Evolutionary conservation across 2,329 filamentous ascomycete genomes (phyloP).

Genomic region (Aspergillus sp.): DNA sequence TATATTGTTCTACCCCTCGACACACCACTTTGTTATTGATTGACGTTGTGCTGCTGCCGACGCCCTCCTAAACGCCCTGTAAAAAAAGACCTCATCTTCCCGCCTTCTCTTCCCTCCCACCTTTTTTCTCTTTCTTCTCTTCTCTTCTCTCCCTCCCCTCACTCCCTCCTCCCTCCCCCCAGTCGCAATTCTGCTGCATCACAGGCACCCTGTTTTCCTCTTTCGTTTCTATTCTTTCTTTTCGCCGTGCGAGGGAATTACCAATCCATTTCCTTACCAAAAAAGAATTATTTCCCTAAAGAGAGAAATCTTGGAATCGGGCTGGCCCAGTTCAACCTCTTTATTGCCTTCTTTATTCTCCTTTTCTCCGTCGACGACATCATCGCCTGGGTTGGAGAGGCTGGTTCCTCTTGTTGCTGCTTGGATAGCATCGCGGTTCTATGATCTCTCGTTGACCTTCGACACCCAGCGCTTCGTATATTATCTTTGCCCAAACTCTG

Average conservation of each 20-base stretch:
- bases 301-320: conserved; percentile 21
- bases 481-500: conserved; percentile 3
- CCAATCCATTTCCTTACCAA: neutral
- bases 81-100: conserved; percentile 9
- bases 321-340: conserved; percentile 33
- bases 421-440: conserved; percentile 16
- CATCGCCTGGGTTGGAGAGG: conserved; percentile 21
- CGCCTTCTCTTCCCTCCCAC: conserved; percentile 9
- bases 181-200: conserved; percentile 10
- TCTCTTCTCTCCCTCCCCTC: conserved; percentile 20
- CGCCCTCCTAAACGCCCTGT: conserved; percentile 3
- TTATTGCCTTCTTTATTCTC: conserved; percentile 17
- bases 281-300: neutral
- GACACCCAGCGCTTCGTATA: conserved; percentile 3
- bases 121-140: conserved; percentile 13
- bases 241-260: conserved; percentile 30
- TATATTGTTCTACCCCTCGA: conserved; percentile 9
- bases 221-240: conserved; percentile 15
- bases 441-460: conserved; percentile 10
- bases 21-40: neutral
- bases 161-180: conserved; percentile 11
- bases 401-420: conserved; percentile 30
- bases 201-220: conserved; percentile 12
- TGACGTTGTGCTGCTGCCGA: conserved; percentile 5
- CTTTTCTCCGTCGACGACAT: neutral